Base-by-base conservation (phyloP, 2,329 filamentous ascomycete species). In the Hypoxylon sp. region DNA sequence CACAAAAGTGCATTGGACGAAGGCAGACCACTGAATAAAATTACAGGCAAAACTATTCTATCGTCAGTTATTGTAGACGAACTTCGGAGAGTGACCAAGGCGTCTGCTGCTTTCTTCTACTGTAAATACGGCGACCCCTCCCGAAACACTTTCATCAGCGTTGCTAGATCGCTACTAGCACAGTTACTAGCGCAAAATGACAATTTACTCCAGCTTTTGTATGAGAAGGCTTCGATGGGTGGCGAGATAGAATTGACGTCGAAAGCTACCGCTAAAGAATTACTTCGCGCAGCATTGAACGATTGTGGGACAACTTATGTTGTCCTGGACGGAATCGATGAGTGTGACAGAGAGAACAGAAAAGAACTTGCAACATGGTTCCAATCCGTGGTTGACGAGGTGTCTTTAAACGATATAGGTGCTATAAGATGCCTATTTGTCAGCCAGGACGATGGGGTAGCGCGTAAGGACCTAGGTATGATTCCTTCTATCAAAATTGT, bases 261-360 rank as follows among this genome's bases (percentile, higher is more conserved):
- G 9, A 58, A 58, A 5, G 50, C 59, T 24, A 51, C 74, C 0
- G 74, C 77, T 9, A 73, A 77, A 42, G 72, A 79, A 26, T 67
- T 82, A 37, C 65, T 83, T 5, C 61, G 72, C 17, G 69, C 72
- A 3, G 71, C 72, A 26, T 63, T 81, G 0, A 47, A 73, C 11
- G 77, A 67, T 52, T 76, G 70, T 22, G 60, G 71, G 13, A 74
- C 69, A 31, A 65, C 74, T 8, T 80, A 78, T 54, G 73, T 83
- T 11, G 69, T 84, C 2, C 69, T 83, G 44, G 82, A 84, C 71
- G 82, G 82, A 0, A 65, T 84, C 19, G 82, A 84, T 64, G 81
- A 83, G 70, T 83, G 81, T 58, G 65, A 72, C 8, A 48, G 57
- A 48, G 63, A 70, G 0, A 73, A 82, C 29, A 72, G 79, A 37